Evolutionary conservation across 257 asterid genomes (phyloP), one percentile per base, ranked within the genome.

Genomic region (Solanum appendiculatum): DNA sequence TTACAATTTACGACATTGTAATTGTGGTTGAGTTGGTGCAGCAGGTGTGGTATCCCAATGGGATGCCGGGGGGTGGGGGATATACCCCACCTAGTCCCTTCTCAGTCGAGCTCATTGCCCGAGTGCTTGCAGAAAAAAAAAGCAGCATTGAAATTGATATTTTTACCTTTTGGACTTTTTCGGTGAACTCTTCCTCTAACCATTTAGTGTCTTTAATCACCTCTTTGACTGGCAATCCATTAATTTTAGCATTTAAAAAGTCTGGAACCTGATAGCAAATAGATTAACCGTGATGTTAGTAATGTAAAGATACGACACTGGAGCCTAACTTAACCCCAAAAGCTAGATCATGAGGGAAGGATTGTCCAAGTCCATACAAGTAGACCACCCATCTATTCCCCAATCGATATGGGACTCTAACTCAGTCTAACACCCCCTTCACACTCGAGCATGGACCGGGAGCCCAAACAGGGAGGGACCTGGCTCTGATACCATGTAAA

Each of bases 161-260:
- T 74, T 90, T 87, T 88, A 96, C 99, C 97, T 88, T 95, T 88
- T 97, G 99, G 91, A 97, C 98, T 87, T 31, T 94, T 73, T 89
- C 93, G 12, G 99, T 97, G 94, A 97, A 97, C 90, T 95, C 99
- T 88, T 97, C 93, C 88, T 97, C 98, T 77, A 97, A 92, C 99
- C 99, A 97, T 80, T 94, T 93, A 14, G 89, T 89, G 88, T 97
- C 99, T 56, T 91, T 93, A 84, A 96, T 96, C 23, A 96, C 98
- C 88, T 97, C 98, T 90, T 96, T 95, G 42, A 94, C 99, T 0
- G 96, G 98, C 12, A 91, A 13, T 8, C 99, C 98, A 7, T 93
- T 89, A 66, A 97, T 97, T 90, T 89, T 95, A 73, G 99, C 98
- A 87, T 97, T 97, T 88, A 97, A 86, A 85, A 96, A 97, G 86